A percentile compares a stretch with the other conserved stretches of the same genome.
These are phyloP conservation scores for Mangifera indica DNA, from an alignment of 345 rosid species.

Conservation along the genomic window DNA sequence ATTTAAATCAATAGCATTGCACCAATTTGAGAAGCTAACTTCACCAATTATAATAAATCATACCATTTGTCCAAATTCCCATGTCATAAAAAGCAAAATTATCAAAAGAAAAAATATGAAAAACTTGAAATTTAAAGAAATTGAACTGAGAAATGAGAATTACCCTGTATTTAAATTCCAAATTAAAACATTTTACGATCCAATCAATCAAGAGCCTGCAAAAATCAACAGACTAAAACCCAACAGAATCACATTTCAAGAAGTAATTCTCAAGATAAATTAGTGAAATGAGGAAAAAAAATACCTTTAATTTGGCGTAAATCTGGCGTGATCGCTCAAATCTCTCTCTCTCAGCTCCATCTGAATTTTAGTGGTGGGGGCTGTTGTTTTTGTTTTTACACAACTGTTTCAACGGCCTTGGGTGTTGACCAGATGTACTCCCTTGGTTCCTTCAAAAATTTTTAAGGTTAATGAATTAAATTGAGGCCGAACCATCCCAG, in stretches of 20 bases:
- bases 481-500: too few relatives aligned
- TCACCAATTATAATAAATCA: not conserved
- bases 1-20: conserved; percentile 6
- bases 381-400: not conserved
- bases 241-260: not conserved
- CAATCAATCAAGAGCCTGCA: conserved; percentile 10
- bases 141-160: not conserved
- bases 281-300: not conserved
- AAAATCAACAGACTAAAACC: not conserved
- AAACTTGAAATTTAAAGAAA: not conserved
- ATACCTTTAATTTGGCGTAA: conserved; percentile 12
- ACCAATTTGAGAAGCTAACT: not conserved
- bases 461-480: too few relatives aligned
- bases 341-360: too few relatives aligned
- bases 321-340: not conserved
- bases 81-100: not conserved
- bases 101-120: too few relatives aligned
- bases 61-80: not conserved
- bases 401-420: conserved; percentile 6
- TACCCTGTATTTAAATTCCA: conserved; percentile 11
- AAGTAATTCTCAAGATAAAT: not conserved
- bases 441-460: not conserved
- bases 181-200: not conserved
- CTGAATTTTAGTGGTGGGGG: not conserved
- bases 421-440: not conserved